Evolutionary conservation across 2,329 filamentous ascomycete species (phyloP).

Genomic region (Hirsutella minnesotensis): DNA sequence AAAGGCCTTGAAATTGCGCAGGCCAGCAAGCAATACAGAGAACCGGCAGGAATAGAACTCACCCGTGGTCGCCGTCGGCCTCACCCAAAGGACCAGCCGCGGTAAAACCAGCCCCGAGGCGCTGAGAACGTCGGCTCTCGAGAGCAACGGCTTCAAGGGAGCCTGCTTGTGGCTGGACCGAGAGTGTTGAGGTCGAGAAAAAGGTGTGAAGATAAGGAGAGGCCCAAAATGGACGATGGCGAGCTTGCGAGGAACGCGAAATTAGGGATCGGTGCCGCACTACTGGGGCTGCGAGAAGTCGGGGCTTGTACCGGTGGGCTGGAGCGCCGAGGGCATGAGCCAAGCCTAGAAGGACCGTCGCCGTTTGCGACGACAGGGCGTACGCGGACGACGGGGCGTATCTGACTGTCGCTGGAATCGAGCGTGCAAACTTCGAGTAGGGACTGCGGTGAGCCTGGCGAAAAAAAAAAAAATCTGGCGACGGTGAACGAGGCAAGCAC

Average conservation of each 20-base stretch:
- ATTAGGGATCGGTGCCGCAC: constrained; percentile 3
- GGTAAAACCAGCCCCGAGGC: constrained; percentile 12
- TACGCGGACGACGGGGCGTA: background rate
- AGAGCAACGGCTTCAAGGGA: constrained; percentile 9
- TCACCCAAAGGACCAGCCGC: constrained; percentile 10
- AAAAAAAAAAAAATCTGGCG: constrained; percentile 5
- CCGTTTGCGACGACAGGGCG: constrained; percentile 3
- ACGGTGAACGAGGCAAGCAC: constrained; percentile 2
- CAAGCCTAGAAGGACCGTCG: constrained; percentile 4
- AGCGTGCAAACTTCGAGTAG: constrained; percentile 1
- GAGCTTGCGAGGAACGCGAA: constrained; percentile 5
- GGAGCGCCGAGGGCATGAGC: constrained; percentile 2
- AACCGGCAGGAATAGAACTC: constrained; percentile 6
- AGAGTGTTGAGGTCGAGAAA: background rate
- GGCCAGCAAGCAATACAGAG: background rate
- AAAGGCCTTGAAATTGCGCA: background rate
- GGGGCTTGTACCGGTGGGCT: constrained; percentile 2
- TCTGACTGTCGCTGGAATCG: constrained; percentile 2
- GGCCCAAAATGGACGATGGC: background rate
- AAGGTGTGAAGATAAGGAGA: background rate
- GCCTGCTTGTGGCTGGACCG: constrained; percentile 1
- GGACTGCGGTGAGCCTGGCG: constrained; percentile 4
- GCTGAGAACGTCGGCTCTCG: constrained; percentile 14
- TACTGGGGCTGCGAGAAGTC: constrained; percentile 1
- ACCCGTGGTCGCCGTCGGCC: constrained; percentile 11